Base-by-base conservation (phyloP, 2,329 filamentous ascomycete species). In the Cordyceps pruinosa region DNA sequence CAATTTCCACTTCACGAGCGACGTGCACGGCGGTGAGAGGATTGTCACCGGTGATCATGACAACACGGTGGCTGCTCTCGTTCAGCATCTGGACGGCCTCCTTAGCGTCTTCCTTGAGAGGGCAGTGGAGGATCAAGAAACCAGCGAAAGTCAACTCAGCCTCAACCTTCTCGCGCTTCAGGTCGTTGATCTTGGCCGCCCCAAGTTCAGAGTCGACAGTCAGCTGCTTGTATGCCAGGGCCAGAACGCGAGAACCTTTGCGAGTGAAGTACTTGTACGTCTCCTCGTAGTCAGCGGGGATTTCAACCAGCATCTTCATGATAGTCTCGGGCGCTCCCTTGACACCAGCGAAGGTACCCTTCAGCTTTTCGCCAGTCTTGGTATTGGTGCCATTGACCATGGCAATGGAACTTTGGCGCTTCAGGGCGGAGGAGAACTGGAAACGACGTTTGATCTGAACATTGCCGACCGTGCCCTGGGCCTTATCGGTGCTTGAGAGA, bases 21-120 rank as follows among this genome's bases (percentile, higher is more conserved):
- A 99, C 94, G 69, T 99, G 93, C 12, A 96, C 90, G 62, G 94
- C 94, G 41, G 94, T 99, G 53, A 99, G 81, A 13, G 94, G 93
- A 71, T 99, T 99, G 72, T 99, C 94, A 69, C 94, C 94, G 59
- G 94, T 99, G 63, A 99, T 99, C 94, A 99, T 99, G 65, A 99
- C 89, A 47, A 96, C 91, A 65, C 94, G 90, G 72, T 99, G 94
- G 74, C 92, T 97, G 73, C 93, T 97, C 77, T 99, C 94, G 69
- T 97, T 99, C 65, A 99, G 82, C 90, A 97, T 97, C 63, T 88
- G 90, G 41, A 99, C 90, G 39, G 94, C 86, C 70, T 94, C 87
- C 74, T 95, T 89, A 47, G 94, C 94, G 70, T 99, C 94, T 26
- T 96, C 92, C 75, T 99, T 99, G 58, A 99, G 80, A 5, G 94